A percentile compares a stretch with the other conserved stretches of the same genome.
These are phyloP conservation scores for Toxoplasma gondii DNA, from an alignment of 169 alveolate species.

Conservation along the genomic window DNA sequence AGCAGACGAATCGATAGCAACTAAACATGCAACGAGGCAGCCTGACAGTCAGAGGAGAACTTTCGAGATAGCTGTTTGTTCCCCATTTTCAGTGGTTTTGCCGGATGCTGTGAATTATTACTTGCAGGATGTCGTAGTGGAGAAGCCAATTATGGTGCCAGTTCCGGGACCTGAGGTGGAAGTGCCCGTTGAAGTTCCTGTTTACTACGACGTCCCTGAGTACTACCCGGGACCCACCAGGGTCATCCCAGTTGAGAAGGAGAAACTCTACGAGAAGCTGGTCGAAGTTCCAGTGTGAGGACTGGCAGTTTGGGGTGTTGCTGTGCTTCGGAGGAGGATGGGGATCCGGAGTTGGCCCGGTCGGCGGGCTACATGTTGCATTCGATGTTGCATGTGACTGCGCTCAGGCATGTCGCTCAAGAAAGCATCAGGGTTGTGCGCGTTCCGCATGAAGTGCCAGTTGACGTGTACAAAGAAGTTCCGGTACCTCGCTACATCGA, in stretches of 20 bases:
- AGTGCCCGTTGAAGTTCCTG: conserved; percentile 48
- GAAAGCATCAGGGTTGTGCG: conserved; percentile 41
- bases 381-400: neutral
- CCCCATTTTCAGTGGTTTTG: neutral
- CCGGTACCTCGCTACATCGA: conserved; percentile 44
- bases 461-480: conserved; percentile 20
- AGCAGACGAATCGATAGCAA: too few species aligned
- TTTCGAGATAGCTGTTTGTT: too few species aligned
- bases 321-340: neutral
- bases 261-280: conserved; percentile 36
- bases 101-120: neutral
- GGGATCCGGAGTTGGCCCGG: neutral
- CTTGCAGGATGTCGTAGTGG: conserved; percentile 34
- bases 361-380: neutral
- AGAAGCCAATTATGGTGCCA: conserved; percentile 38
- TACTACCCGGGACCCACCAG: conserved; percentile 30
- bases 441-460: conserved; percentile 34
- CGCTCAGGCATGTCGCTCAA: conserved; percentile 26
- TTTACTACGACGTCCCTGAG: conserved; percentile 43
- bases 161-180: conserved; percentile 3
- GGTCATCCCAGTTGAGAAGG: conserved; percentile 35
- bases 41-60: too few species aligned
- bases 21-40: too few species aligned
- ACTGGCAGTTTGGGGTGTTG: neutral
- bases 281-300: conserved; percentile 48